These are phyloP conservation scores for Aspergillus incahuasiensis DNA, from an alignment of 495 filamentous ascomycete genomes.

Conservation along the genomic window DNA sequence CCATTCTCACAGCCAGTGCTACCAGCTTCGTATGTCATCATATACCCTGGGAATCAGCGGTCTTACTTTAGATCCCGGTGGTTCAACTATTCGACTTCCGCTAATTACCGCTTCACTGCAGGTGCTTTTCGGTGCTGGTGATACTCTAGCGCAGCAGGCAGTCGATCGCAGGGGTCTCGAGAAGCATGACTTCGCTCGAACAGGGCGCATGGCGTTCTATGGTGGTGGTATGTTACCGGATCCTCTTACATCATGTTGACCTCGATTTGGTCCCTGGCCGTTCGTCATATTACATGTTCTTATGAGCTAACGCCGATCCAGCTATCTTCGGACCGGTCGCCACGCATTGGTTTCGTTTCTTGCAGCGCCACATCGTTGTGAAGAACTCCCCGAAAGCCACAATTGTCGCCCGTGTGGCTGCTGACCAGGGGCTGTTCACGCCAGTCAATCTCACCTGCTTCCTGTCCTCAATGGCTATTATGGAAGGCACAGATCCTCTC, in stretches of 20 bases:
- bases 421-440: constrained; percentile 85
- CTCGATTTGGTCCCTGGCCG: background rate
- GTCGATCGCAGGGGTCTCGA: constrained; percentile 75
- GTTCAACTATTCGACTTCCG: background rate
- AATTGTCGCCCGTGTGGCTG: constrained; percentile 73
- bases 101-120: constrained; percentile 19
- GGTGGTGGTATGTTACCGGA: constrained; percentile 62
- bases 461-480: constrained; percentile 76
- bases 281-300: constrained; percentile 4
- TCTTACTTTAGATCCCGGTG: background rate
- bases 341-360: constrained; percentile 81
- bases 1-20: constrained; percentile 81
- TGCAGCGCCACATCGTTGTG: constrained; percentile 65
- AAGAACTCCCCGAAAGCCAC: constrained; percentile 56
- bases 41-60: background rate
- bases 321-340: constrained; percentile 89
- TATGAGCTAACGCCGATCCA: constrained; percentile 27
- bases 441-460: constrained; percentile 77
- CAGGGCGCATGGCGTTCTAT: constrained; percentile 86
- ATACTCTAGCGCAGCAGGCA: constrained; percentile 88
- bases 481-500: constrained; percentile 70
- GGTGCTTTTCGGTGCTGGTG: constrained; percentile 87
- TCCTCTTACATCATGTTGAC: background rate
- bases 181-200: constrained; percentile 77
- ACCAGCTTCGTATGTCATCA: constrained; percentile 64